Conservation (phyloP, 148 eudicot species). For the Drosera capensis region DNA sequence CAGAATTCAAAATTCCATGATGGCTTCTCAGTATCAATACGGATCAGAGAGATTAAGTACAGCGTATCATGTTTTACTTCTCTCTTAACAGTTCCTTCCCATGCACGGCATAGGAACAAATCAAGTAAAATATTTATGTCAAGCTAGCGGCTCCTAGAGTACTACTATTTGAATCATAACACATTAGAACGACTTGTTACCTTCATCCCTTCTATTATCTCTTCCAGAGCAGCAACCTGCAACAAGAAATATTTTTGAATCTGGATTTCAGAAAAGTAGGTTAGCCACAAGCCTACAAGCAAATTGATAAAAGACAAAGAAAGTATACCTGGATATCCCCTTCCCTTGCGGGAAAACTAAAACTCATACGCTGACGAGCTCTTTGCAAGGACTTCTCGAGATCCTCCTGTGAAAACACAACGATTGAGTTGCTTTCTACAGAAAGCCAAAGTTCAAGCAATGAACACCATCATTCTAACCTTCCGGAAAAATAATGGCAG, state of each 20-base stretch:
- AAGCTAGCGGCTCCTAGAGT: too few species aligned
- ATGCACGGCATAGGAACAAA: too few species aligned
- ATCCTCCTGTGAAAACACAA: conserved; percentile 53
- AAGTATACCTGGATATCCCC: conserved; percentile 62
- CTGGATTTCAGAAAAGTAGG: neutral
- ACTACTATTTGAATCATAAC: too few species aligned
- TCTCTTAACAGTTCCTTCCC: too few species aligned
- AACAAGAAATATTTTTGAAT: conserved; percentile 2
- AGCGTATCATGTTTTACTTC: too few species aligned
- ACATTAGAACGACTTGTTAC: conserved; percentile 16
- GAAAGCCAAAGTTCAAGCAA: too few species aligned
- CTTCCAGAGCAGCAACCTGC: conserved; percentile 84
- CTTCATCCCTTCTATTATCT: conserved; percentile 83
- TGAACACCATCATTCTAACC: conserved; percentile 23
- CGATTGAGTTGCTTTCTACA: neutral
- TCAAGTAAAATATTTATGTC: too few species aligned
- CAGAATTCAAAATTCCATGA: too few species aligned
- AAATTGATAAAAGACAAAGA: neutral
- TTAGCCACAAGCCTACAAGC: neutral
- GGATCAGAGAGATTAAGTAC: too few species aligned
- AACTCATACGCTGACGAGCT: conserved; percentile 42
- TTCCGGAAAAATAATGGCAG: conserved; percentile 81
- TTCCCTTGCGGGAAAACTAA: conserved; percentile 46
- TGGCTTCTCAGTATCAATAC: too few species aligned
- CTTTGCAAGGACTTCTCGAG: conserved; percentile 51